phyloP scores from a whole-genome alignment of 2,329 filamentous ascomycete species.

The Trichoderma arundinaceum region DNA sequence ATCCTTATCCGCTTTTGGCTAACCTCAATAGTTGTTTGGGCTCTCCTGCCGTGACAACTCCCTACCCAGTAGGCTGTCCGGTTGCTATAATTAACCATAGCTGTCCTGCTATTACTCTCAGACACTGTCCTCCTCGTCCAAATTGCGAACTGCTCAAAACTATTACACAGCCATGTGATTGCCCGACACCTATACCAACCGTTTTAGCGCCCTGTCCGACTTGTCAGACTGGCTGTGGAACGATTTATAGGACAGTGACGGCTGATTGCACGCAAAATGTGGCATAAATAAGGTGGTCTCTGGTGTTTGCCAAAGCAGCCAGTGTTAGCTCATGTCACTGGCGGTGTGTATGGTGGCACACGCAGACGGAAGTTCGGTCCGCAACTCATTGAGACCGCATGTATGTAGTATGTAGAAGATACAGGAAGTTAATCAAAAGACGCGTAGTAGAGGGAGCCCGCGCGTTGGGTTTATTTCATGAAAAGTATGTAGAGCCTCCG shows the following conservation, averaged over 20 bases:
- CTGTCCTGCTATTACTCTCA: not conserved
- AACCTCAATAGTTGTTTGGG: conserved; percentile 1
- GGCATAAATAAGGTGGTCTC: not conserved
- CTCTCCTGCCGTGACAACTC: not conserved
- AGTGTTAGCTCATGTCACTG: no score
- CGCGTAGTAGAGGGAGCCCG: no score
- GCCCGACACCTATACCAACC: not conserved
- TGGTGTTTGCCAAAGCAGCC: no score
- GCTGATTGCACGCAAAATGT: not conserved
- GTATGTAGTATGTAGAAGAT: no score
- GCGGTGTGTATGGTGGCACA: no score
- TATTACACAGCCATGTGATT: not conserved
- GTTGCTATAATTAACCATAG: not conserved
- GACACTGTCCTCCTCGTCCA: not conserved
- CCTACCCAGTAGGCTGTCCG: conserved; percentile 13
- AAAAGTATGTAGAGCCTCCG: no score
- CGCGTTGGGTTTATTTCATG: no score
- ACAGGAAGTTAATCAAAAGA: no score
- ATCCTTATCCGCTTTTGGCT: not conserved
- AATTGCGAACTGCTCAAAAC: not conserved
- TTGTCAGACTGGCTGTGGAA: conserved; percentile 9
- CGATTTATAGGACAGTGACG: not conserved
- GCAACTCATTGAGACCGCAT: no score
- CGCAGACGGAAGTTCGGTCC: no score
- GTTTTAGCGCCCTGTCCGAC: conserved; percentile 3